Evolutionary conservation across 2,329 filamentous ascomycete species (phyloP).

Genomic region (Lasiodiplodia sp.): DNA sequence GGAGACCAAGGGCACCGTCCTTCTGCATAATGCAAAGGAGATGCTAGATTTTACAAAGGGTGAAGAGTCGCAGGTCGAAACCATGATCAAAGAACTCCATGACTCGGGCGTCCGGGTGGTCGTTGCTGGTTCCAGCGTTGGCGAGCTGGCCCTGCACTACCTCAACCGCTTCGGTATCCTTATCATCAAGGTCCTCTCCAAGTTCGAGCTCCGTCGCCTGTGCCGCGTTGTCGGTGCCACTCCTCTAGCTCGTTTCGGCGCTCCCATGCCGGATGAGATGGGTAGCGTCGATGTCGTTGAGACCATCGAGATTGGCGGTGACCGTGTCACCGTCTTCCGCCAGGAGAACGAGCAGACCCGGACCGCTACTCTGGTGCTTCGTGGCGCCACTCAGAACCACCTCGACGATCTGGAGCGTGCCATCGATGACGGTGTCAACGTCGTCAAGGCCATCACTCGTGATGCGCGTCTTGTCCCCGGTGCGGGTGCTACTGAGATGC

Average conservation of each 20-base stretch:
- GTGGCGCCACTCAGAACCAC: constrained; percentile 97
- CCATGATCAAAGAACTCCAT: constrained; percentile 91
- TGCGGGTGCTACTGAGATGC: constrained; percentile 91
- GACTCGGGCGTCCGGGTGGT: constrained; percentile 93
- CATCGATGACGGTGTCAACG: constrained; percentile 97
- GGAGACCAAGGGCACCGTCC: constrained; percentile 97
- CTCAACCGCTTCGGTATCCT: constrained; percentile 97
- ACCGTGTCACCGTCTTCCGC: constrained; percentile 97
- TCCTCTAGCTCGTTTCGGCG: constrained; percentile 91
- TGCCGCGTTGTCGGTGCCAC: constrained; percentile 97
- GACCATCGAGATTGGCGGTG: constrained; percentile 95
- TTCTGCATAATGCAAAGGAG: constrained; percentile 96
- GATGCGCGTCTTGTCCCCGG: constrained; percentile 91
- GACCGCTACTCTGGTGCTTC: constrained; percentile 91
- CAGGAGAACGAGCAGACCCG: constrained; percentile 93
- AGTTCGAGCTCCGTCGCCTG: constrained; percentile 93
- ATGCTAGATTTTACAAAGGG: constrained; percentile 99
- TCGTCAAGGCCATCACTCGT: constrained; percentile 96
- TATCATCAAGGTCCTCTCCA: constrained; percentile 95
- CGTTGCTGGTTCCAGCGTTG: constrained; percentile 89
- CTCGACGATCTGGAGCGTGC: constrained; percentile 96
- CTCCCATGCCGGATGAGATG: constrained; percentile 99
- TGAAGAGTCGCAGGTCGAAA: constrained; percentile 90
- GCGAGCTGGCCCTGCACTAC: constrained; percentile 96
- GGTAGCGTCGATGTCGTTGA: constrained; percentile 93